Evolutionary conservation across 2,329 filamentous ascomycete genomes (phyloP), one percentile per base, ranked within the genome.

Genomic region (Penicillium sp.): DNA sequence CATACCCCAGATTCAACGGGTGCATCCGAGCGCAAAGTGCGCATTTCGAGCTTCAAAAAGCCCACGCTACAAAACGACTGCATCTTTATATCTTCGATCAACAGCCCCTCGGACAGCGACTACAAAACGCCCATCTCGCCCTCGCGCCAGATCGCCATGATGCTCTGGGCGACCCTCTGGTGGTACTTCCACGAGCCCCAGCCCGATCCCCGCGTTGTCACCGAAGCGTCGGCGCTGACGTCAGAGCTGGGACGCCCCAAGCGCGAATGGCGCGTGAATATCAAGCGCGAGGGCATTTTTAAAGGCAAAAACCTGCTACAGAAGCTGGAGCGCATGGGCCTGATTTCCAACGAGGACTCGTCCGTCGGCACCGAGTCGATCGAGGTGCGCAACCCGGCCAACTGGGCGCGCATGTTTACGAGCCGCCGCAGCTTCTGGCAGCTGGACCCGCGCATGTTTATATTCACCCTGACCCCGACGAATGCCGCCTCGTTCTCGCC

Each of bases 161-260:
- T 97, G 88, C 81, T 97, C 6, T 97, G 91, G 90, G 85, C 91
- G 33, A 92, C 91, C 1, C 78, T 97, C 43, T 96, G 91, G 78
- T 97, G 93, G 93, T 97, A 97, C 77, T 97, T 97, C 65, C 92
- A 97, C 74, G 90, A 96, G 71, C 82, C 85, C 1, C 82, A 87
- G 64, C 93, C 93, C 0, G 78, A 81, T 21, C 79, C 82, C 0
- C 81, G 83, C 50, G 68, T 94, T 33, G 79, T 80, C 18, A 89
- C 83, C 6, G 77, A 83, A 5, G 78, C 82, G 0, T 89, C 86
- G 1, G 82, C 80, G 61, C 70, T 79, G 57, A 93, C 91, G 0
- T 88, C 88, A 0, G 76, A 83, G 18, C 70, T 74, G 5, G 93
- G 89, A 5, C 86, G 84, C 62, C 93, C 93, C 1, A 86, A 83